Evolutionary conservation across 2,329 filamentous ascomycete species (phyloP), one percentile per base, ranked within the genome.

Genomic region (Aspergillus terreus): DNA sequence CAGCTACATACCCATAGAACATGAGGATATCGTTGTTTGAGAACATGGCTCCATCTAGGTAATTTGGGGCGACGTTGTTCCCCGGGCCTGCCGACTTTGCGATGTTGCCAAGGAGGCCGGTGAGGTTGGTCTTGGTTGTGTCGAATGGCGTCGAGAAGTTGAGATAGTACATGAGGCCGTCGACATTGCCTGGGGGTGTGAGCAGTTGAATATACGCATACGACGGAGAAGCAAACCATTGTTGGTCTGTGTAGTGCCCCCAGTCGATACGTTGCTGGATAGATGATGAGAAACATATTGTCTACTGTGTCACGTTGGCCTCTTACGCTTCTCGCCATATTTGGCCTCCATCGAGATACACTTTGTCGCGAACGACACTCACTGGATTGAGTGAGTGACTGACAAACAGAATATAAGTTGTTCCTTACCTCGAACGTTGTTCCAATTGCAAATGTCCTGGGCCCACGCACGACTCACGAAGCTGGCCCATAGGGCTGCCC

Each of bases 261-360:
- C 35, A n/a, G 35, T 38, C n/a, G 35, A 17, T 12, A 17, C 1
- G 7, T 6, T n/a, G 6, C 35, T 38, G 35, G 4, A 30, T 11
- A 11, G 27, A 30, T 5, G 27, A 11, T 30, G 27, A 30, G 27
- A 30, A 27, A 11, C 6, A 23, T 15, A 15, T 15, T 25, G 23
- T 17, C 42, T 40, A 36, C 15, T 12, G 7, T 14, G 3, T 5
- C 17, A 10, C 4, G 12, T 35, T 27, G 48, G 14, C 10, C 1
- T 55, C 58, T 48, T 52, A 68, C 63, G 76, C 75, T 32, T 69
- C 56, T 82, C 84, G 87, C 53, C 56, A 75, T 10, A 85, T 64
- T 40, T 64, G 56, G 3, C 85, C 85, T 35, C 85, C 85, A 63
- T 88, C 84, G 19, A 88, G 66, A 61, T 86, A 88, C 14, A 87